These are phyloP conservation scores for Lavandula angustifolia DNA, from an alignment of 257 asterid genomes.

Conservation along the genomic window DNA sequence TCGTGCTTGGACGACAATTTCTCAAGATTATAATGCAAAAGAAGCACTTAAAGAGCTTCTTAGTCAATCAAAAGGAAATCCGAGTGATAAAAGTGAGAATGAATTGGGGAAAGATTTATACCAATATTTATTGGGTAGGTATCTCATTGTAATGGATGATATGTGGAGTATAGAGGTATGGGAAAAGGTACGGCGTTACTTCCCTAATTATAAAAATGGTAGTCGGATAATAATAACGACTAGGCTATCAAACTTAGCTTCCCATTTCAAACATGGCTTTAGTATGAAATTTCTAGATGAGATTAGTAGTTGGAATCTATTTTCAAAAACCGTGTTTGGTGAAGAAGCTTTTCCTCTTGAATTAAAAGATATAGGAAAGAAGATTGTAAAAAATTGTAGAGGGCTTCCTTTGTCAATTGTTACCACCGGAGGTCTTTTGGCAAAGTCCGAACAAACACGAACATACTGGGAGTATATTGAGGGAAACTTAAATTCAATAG, in stretches of 20 bases:
- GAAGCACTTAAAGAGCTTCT: background rate
- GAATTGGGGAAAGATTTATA: background rate
- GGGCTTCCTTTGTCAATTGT: conserved; percentile 27
- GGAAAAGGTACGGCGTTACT: too few species aligned
- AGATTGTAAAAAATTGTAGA: background rate
- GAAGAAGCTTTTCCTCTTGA: conserved; percentile 10
- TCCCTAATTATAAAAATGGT: too few species aligned
- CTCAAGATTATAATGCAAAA: background rate
- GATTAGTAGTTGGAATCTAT: conserved; percentile 1
- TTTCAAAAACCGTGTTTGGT: background rate
- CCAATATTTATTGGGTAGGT: background rate
- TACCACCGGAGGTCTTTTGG: conserved; percentile 13
- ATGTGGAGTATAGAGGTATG: too few species aligned
- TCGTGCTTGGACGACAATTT: background rate
- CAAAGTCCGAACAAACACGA: background rate
- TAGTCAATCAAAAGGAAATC: background rate
- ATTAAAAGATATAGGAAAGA: background rate
- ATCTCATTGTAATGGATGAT: too few species aligned
- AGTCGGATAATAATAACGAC: background rate
- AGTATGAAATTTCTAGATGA: background rate
- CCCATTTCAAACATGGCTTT: background rate
- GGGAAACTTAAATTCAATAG: background rate
- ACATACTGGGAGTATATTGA: background rate
- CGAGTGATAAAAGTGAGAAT: background rate
- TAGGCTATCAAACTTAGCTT: background rate